phyloP scores from a whole-genome alignment of 371 early-diverging fungal genomes.

The Entomophthora muscae region DNA sequence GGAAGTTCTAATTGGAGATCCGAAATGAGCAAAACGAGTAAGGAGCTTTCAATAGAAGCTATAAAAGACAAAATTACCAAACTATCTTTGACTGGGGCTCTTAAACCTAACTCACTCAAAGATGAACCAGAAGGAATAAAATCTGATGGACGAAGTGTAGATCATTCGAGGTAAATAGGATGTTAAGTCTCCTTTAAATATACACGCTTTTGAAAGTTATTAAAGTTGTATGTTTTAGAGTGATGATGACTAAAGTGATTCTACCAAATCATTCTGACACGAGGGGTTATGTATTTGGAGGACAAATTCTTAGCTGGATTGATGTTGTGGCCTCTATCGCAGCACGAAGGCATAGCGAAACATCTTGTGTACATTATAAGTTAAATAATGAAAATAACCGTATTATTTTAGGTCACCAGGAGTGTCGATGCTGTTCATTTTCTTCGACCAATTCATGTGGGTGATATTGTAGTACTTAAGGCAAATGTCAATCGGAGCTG shows the following conservation, averaged over 20 bases:
- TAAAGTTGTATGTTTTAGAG: not conserved
- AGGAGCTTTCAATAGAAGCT: no score
- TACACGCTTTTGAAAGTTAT: not conserved
- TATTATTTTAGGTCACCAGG: conserved; percentile 29
- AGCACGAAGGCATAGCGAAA: conserved; percentile 39
- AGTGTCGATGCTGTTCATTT: conserved; percentile 50
- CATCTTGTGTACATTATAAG: conserved; percentile 30
- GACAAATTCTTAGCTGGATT: conserved; percentile 46
- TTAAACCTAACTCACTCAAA: no score
- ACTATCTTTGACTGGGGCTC: no score
- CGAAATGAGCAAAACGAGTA: no score
- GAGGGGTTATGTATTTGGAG: conserved; percentile 33
- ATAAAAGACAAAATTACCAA: no score
- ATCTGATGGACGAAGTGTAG: not conserved
- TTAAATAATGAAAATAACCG: no score
- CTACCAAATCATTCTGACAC: conserved; percentile 23
- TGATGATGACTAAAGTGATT: conserved; percentile 25
- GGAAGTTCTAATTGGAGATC: no score
- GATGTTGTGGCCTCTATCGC: conserved; percentile 55
- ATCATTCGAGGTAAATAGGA: not conserved
- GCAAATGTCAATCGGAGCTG: conserved; percentile 49
- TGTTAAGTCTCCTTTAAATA: not conserved
- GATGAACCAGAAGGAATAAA: no score
- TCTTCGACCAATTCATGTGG: conserved; percentile 38
- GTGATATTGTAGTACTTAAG: conserved; percentile 44